Percentiles rank a stretch among this genome's conserved stretches.
Conservation (phyloP, 1,284 basidiomycete species). For the Ceratobasidium papillatum region DNA sequence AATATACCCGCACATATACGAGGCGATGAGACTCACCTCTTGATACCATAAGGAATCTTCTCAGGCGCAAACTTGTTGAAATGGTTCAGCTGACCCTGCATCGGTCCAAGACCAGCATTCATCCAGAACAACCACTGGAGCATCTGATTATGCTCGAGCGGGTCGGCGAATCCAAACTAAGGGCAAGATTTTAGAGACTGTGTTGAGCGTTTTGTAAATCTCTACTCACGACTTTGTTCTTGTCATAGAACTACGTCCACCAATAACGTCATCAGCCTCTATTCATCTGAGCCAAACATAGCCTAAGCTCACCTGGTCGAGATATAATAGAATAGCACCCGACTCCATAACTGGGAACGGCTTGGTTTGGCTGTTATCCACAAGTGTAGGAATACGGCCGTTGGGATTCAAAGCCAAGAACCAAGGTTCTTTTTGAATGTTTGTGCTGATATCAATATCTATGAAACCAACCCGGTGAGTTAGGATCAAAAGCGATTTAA, state of each 20-base stretch:
- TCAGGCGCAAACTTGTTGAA: conserved; percentile 39
- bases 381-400: conserved; percentile 31
- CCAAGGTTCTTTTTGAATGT: conserved; percentile 38
- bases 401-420: conserved; percentile 31
- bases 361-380: conserved; percentile 35
- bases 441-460: conserved; percentile 36
- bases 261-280: background rate
- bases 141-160: conserved; percentile 36
- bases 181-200: background rate
- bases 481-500: background rate
- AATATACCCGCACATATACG: background rate
- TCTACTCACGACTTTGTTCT: conserved; percentile 20
- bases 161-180: conserved; percentile 34
- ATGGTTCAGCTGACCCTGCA: conserved; percentile 38
- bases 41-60: conserved; percentile 34
- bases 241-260: conserved; percentile 32
- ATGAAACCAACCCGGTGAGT: background rate
- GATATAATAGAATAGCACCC: conserved; percentile 33
- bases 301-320: conserved; percentile 26
- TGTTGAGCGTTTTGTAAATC: background rate
- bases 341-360: conserved; percentile 39
- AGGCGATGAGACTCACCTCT: conserved; percentile 2
- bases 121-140: conserved; percentile 38
- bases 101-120: conserved; percentile 37
- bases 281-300: background rate